Conservation (phyloP, 192 early-diverging fungal genomes). For the Coemansia sp. region DNA sequence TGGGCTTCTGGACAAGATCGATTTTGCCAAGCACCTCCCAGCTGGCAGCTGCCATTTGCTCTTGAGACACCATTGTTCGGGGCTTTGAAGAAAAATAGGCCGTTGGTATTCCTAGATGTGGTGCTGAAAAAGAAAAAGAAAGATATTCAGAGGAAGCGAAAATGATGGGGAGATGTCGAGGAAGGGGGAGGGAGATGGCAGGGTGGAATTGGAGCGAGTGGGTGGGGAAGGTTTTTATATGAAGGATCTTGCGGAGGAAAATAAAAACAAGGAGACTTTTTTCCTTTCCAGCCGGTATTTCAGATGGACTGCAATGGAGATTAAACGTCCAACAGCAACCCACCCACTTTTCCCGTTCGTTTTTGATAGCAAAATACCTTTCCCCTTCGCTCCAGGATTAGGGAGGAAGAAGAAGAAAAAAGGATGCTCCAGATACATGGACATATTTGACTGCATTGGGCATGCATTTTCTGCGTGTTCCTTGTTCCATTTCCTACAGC, state of each 20-base stretch:
- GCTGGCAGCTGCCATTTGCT: constrained; percentile 36
- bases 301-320: constrained; percentile 1
- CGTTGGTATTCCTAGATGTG: neutral
- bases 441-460: neutral
- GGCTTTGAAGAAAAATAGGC: neutral
- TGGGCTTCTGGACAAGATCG: constrained; percentile 34
- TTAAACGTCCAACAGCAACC: neutral
- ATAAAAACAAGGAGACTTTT: neutral
- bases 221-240: neutral
- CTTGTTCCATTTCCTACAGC: no score
- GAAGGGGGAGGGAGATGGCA: no score
- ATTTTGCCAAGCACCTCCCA: constrained; percentile 55
- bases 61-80: constrained; percentile 4
- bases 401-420: no score
- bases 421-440: no score
- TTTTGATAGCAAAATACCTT: no score
- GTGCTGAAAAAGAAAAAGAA: constrained; percentile 3
- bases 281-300: no score
- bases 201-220: no score
- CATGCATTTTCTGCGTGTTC: neutral
- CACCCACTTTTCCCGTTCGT: no score
- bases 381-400: no score
- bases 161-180: neutral
- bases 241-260: no score
- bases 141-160: neutral